Base-by-base conservation (phyloP, 2,329 filamentous ascomycete species). In the Fusarium compactum region DNA sequence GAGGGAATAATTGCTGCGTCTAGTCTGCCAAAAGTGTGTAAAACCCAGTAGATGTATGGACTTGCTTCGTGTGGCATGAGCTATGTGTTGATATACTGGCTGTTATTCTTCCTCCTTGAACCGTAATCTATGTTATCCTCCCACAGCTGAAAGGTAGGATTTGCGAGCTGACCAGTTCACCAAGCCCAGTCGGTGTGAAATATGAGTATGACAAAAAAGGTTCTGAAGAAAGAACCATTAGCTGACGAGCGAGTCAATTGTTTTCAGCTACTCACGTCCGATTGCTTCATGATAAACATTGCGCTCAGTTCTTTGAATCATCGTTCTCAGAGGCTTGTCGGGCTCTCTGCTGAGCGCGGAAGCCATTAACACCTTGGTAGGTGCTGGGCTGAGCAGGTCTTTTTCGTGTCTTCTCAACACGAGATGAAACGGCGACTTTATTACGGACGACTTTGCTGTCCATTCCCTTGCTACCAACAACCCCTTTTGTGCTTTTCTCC, bases 321-420 rank as follows among this genome's bases (percentile, higher is more conserved):
- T 32, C 30, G 10, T 59, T 32, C n/a, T 18, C 29, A 4, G 32
- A 25, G 1, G 4, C 18, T 7, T 45, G 38, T 2, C 24, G 30
- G 11, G 9, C 11, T 27, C 56, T 38, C 44, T 68, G 53, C 44
- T 69, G 56, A 14, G 70, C 69, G 41, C 76, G 62, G 34, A 64
- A 78, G 8, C 64, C 72, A 44, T 78, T 79, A 1, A 79, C 72
- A 6, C 77, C 77, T 12, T 62, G 64, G 18, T 76, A 79, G 2
- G 52, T 48, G 3, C 65, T 53, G 15, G 68, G 34, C 4, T 62
- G 63, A 20, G 62, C 5, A n/a, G 27, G 14, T 44, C 54, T 56
- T 24, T 65, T 65, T 24, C 58, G 22, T 20, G 47, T 46, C 50
- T 68, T 57, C 27, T 68, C 44, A n/a, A 58, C 40, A 4, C 59